Evolutionary conservation across 371 early-diverging fungal species (phyloP), one percentile per base, ranked within the genome.

Genomic region (Nematocida sp.): DNA sequence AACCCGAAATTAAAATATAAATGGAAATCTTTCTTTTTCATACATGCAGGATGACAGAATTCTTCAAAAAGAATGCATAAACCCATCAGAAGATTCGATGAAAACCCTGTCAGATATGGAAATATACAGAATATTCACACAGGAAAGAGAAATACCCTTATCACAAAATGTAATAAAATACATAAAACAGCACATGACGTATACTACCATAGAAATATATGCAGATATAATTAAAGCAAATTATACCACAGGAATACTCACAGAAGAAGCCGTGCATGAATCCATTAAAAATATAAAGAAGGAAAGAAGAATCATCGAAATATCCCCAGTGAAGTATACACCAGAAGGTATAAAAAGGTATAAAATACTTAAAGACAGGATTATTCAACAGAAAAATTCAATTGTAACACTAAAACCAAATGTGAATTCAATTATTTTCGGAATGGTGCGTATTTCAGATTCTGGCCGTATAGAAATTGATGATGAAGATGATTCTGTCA

Each of bases 401-500:
- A 70, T 76, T 20, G 76, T 62, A 7, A 18, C 80, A 42, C 46
- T 71, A 15, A 78, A 78, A 27, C 27, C n/a, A 40, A 62, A 44
- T 23, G 23, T 23, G 39, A 18, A 4, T 4, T 67, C 44, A 7
- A 57, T 47, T 18, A 55, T 78, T 11, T 78, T 70, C 42, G 80
- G 80, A 42, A 78, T 78, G 69, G 57, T 71, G 1, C 11, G 60
- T 1, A 52, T 45, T 9, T 18, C 23, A 25, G 72, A 50, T 15
- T 20, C 7, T 6, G 50, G 52, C 7, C 4, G 9, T 7, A 2
- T 78, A 23, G 46, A 45, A n/a, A 52, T 78, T 15, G 80, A 78
- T 46, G 80, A 78, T 42, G 70, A 70, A 66, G 72, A 67, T 23
- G 69, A 52, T 0, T 67, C 69, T 15, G 52, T 67, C 6, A 6